Evolutionary conservation across 2,329 filamentous ascomycete species (phyloP).

Genomic region (Gliomastix tumulicola): DNA sequence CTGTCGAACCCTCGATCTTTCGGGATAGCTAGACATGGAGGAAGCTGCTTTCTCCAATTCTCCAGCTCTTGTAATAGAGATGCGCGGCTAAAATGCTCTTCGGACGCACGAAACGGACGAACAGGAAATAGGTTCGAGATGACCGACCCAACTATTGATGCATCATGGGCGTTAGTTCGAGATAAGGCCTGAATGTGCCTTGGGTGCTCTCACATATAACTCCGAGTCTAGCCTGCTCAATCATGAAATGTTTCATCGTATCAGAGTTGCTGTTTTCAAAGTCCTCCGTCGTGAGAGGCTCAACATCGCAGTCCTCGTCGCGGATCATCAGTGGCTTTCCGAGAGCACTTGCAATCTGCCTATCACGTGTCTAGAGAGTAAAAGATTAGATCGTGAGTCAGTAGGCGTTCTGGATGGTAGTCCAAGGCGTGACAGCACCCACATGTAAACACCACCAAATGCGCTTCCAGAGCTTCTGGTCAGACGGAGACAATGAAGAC

Average conservation of each 20-base stretch:
- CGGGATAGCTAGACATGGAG: neutral
- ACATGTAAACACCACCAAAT: constrained; percentile 4
- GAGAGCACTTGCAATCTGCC: constrained; percentile 2
- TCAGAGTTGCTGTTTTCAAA: constrained; percentile 1
- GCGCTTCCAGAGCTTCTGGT: constrained; percentile 1
- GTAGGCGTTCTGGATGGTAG: no score
- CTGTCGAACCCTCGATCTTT: neutral
- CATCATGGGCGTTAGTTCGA: no score
- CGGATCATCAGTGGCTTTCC: constrained; percentile 2
- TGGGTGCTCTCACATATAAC: constrained; percentile 1
- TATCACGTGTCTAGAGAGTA: constrained; percentile 1
- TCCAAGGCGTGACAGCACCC: no score
- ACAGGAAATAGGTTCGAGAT: neutral
- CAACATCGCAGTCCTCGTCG: constrained; percentile 3
- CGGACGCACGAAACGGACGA: neutral
- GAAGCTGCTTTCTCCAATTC: neutral
- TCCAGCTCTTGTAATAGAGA: neutral
- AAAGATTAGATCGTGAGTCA: no score
- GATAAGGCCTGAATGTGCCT: no score
- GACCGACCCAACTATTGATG: neutral
- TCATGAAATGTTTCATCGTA: neutral
- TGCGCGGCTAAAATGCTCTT: neutral
- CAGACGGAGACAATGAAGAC: neutral
- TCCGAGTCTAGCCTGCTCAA: neutral
- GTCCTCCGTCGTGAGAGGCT: constrained; percentile 1